Conservation (phyloP, 495 filamentous ascomycete species). For the Aspergillus bertholletiae region DNA sequence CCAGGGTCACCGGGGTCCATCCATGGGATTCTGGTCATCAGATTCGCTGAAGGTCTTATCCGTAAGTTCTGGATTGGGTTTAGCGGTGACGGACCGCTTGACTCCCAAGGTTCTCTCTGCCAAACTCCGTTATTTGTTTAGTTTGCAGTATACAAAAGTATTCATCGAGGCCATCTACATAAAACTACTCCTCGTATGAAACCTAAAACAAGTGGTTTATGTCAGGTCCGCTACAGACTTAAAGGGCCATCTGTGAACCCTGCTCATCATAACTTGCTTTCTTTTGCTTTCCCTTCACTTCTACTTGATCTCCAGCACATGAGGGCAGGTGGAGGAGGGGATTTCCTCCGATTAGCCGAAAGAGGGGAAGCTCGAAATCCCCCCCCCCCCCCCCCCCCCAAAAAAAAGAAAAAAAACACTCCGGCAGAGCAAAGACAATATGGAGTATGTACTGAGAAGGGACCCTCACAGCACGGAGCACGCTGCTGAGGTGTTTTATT, state of each 20-base stretch:
- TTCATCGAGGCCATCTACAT: background rate
- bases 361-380: background rate
- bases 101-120: slow-evolving; percentile 7
- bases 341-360: background rate
- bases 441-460: background rate
- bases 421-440: background rate
- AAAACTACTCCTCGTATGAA: background rate
- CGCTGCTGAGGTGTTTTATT: background rate
- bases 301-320: background rate
- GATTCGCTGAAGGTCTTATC: background rate
- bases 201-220: background rate
- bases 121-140: background rate
- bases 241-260: background rate
- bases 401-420: too few relatives aligned
- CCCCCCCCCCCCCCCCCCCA: too few relatives aligned
- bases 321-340: background rate
- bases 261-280: background rate
- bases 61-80: background rate
- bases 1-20: background rate
- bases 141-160: background rate
- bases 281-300: background rate
- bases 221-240: background rate
- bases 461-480: background rate
- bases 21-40: background rate
- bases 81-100: background rate